Evolutionary conservation across 768 basidiomycete species (phyloP).

Genomic region (Coprinopsis cinerea): DNA sequence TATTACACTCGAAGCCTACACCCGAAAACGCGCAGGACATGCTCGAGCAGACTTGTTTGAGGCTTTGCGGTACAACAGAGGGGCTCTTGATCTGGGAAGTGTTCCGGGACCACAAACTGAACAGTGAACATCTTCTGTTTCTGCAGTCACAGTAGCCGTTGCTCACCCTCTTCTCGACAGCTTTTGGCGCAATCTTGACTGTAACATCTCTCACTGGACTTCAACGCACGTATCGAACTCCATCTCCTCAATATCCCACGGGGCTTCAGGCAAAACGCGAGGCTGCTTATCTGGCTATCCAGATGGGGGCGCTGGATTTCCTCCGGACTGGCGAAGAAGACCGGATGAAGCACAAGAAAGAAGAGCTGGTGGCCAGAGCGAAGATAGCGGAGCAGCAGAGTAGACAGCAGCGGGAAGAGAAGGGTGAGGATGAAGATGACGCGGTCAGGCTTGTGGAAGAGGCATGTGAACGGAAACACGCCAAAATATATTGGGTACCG

Average conservation of each 20-base stretch:
- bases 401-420: too few relatives aligned
- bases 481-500: conserved; percentile 48
- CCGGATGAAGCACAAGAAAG: conserved; percentile 26
- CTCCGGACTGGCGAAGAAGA: conserved; percentile 41
- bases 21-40: not conserved
- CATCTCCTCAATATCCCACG: conserved; percentile 34
- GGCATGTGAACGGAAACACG: too few relatives aligned
- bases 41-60: not conserved
- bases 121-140: not conserved
- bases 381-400: conserved; percentile 18
- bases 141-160: too few relatives aligned
- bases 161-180: too few relatives aligned
- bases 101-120: not conserved
- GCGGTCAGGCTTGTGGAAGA: too few relatives aligned
- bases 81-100: not conserved
- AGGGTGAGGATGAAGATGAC: too few relatives aligned
- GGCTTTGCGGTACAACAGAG: not conserved
- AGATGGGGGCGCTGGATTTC: conserved; percentile 58
- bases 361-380: conserved; percentile 25
- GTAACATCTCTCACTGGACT: not conserved
- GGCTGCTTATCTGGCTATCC: conserved; percentile 48
- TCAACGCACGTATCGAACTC: conserved; percentile 20
- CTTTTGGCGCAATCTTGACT: not conserved
- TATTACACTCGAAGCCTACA: not conserved
- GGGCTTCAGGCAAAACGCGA: conserved; percentile 50